Evolutionary conservation across 2,329 filamentous ascomycete species (phyloP), one percentile per base, ranked within the genome.

Genomic region (Colletotrichum shisoi): DNA sequence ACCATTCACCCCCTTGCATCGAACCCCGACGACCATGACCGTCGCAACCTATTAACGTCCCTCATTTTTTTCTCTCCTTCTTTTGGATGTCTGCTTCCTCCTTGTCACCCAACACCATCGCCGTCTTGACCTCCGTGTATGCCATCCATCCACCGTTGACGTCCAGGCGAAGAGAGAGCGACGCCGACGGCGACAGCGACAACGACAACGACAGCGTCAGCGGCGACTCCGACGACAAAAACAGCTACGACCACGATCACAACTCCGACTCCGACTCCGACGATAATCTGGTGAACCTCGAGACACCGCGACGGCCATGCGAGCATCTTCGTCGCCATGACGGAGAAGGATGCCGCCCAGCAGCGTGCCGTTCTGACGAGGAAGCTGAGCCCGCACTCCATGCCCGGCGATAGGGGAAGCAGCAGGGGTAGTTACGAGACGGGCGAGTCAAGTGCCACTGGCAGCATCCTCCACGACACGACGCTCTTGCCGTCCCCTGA

Each of bases 391-490:
- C 60, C 59, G n/a, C 56, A 63, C 40, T 65, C 68, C 31, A 65
- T 57, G 54, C 40, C 67, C 31, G 63, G 51, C 24, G 72, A 68
- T 72, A 74, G 70, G 73, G 76, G 54, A 57, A 79, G 78, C 69
- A 79, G 78, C 70, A 71, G 74, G 68, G 74, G 71, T 13, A 80
- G 79, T 71, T 77, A 80, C 71, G 81, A 83, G 51, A 78, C 77
- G 9, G 81, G 79, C 69, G 81, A 82, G 71, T 79, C 82, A 61
- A 84, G 80, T 69, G 73, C 73, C 15, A 70, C 74, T n/a, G 76
- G 72, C 3, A 78, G 77, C 65, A 63, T 73, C 24, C 68, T 63
- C 44, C 71, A 73, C 39, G 70, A 62, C 63, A 72, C 51, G 60
- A 71, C 68, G 0, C 69, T 68, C 8, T 24, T 62, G 7, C 62